A percentile compares a stretch with the other conserved stretches of the same genome.
phyloP scores from a whole-genome alignment of 2,329 filamentous ascomycete genomes.

The Colletotrichum tamarilloi region DNA sequence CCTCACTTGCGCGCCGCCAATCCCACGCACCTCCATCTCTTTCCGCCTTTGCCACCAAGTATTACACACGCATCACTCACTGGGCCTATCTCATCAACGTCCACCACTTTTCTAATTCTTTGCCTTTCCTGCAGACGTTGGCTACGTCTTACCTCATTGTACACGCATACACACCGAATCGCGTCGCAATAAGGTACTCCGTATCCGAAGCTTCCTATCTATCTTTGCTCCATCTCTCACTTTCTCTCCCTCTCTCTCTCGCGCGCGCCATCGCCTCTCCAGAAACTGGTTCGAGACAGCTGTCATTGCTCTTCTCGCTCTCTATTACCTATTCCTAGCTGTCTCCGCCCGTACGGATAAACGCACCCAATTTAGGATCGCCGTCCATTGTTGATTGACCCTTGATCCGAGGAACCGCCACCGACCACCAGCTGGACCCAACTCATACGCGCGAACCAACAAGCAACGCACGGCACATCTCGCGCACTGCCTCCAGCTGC shows the following conservation, averaged over 20 bases:
- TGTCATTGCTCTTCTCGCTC: background rate
- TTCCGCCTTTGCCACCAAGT: background rate
- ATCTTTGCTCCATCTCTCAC: background rate
- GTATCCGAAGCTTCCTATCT: background rate
- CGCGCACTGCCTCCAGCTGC: slow-evolving; percentile 1
- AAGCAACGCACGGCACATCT: slow-evolving; percentile 18
- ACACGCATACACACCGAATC: background rate
- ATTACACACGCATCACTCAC: background rate
- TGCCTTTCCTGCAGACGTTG: background rate
- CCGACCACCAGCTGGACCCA: slow-evolving; percentile 29
- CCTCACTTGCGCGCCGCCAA: background rate
- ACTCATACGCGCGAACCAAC: slow-evolving; percentile 2
- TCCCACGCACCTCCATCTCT: background rate
- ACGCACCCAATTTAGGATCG: slow-evolving; percentile 4
- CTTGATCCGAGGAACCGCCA: slow-evolving; percentile 23
- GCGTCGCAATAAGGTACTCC: background rate
- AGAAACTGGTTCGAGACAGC: background rate
- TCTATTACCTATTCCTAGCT: background rate
- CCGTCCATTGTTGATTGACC: background rate
- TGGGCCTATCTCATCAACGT: background rate
- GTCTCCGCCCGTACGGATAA: background rate
- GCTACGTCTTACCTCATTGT: background rate
- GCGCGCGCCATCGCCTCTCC: background rate
- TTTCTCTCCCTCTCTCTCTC: background rate
- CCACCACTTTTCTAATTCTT: background rate